Evolutionary conservation across 2,329 filamentous ascomycete genomes (phyloP).

Genomic region (Chrysosporium keratinophilum): DNA sequence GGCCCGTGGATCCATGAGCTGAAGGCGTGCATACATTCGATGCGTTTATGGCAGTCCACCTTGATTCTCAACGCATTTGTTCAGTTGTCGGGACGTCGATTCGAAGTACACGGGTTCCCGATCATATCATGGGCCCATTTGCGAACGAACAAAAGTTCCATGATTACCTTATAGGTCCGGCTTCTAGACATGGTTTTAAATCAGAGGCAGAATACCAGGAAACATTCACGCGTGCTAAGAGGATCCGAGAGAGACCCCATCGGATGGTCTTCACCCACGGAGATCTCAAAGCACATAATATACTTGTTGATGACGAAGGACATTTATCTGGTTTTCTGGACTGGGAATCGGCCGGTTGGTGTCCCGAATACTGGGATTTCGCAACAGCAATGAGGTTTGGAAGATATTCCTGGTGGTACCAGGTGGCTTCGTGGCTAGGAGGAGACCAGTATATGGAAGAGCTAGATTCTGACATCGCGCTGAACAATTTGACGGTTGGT

Average conservation of each 20-base stretch:
- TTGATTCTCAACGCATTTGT: conserved; percentile 20
- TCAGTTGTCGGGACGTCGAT: conserved; percentile 26
- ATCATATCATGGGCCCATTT: conserved; percentile 22
- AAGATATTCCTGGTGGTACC: conserved; percentile 19
- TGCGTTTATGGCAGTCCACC: conserved; percentile 29
- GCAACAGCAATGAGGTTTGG: conserved; percentile 21
- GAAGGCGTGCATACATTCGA: conserved; percentile 23
- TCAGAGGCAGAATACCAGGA: conserved; percentile 22
- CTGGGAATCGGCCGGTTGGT: conserved; percentile 22
- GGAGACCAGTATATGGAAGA: conserved; percentile 18
- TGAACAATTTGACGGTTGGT: conserved; percentile 19
- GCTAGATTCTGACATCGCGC: conserved; percentile 16
- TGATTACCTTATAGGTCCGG: conserved; percentile 23
- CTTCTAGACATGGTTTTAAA: conserved; percentile 24
- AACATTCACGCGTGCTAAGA: conserved; percentile 20
- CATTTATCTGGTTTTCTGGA: conserved; percentile 23
- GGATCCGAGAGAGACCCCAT: conserved; percentile 13
- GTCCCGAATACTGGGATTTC: conserved; percentile 22
- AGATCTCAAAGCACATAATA: conserved; percentile 20
- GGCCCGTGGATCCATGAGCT: conserved; percentile 29
- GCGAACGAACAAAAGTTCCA: conserved; percentile 22
- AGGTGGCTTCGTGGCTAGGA: conserved; percentile 17
- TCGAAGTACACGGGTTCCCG: conserved; percentile 21
- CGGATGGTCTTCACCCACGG: conserved; percentile 22
- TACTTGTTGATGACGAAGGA: conserved; percentile 18